Conservation (phyloP, 164 flowering plant genomes). For the Magnolia kwangsiensis region DNA sequence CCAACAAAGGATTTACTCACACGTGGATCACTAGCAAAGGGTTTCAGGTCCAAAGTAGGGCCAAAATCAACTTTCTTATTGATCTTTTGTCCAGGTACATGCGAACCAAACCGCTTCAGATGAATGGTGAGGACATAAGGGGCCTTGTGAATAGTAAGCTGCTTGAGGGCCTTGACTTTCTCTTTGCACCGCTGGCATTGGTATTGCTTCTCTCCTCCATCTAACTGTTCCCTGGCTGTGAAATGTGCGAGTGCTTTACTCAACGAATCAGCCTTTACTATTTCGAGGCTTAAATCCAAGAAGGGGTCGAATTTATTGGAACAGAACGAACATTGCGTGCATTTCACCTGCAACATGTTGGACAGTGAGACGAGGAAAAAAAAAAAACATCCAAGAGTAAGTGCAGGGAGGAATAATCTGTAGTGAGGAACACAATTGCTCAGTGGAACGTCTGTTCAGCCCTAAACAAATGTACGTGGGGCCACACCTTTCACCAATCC, state of each 20-base stretch:
- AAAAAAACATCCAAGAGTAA: neutral
- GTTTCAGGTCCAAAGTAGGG: conserved; percentile 70
- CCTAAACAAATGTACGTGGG: too few relatives aligned
- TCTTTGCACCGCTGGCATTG: conserved; percentile 87
- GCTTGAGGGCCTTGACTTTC: conserved; percentile 88
- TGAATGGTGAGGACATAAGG: conserved; percentile 88
- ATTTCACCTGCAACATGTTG: conserved; percentile 62
- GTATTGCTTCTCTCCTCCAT: conserved; percentile 86
- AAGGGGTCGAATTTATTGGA: conserved; percentile 93
- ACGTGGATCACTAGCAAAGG: conserved; percentile 72
- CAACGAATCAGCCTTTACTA: conserved; percentile 73
- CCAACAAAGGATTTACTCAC: conserved; percentile 42
- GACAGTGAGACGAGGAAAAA: neutral
- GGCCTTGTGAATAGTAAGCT: conserved; percentile 85
- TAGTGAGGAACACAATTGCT: too few relatives aligned
- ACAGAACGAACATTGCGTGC: conserved; percentile 73
- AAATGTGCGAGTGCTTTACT: conserved; percentile 71
- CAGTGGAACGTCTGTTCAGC: too few relatives aligned
- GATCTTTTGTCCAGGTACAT: conserved; percentile 69
- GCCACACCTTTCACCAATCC: too few relatives aligned
- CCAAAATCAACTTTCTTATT: conserved; percentile 67
- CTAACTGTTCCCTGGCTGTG: conserved; percentile 74
- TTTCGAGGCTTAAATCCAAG: conserved; percentile 91
- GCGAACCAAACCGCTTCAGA: conserved; percentile 80
- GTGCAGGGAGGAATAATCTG: neutral